Evolutionary conservation across 192 early-diverging fungal species (phyloP).

Genomic region (Entomortierella chlamydospora): DNA sequence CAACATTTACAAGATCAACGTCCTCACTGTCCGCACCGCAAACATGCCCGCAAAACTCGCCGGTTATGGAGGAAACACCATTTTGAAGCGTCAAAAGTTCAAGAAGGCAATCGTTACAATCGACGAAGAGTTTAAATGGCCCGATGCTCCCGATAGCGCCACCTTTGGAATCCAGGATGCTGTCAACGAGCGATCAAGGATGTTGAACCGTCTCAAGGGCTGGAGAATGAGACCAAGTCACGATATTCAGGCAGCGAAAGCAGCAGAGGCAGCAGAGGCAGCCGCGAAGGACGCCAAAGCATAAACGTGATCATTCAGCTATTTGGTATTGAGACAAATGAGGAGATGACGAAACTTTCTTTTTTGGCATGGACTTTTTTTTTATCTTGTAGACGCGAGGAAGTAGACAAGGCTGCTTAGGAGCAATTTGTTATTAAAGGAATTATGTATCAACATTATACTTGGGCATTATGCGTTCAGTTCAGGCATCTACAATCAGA

Average conservation of each 20-base stretch:
- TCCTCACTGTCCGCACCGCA: constrained; percentile 91
- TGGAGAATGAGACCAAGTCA: constrained; percentile 63
- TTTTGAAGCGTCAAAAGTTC: constrained; percentile 54
- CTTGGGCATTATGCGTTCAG: too few relatives aligned
- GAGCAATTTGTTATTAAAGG: not conserved
- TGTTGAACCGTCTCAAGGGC: constrained; percentile 63
- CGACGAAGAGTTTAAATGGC: constrained; percentile 62
- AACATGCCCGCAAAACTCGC: constrained; percentile 79
- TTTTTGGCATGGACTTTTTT: not conserved
- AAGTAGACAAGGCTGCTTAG: not conserved
- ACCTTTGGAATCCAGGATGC: constrained; percentile 58
- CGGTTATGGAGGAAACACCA: constrained; percentile 49
- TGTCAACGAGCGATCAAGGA: constrained; percentile 53
- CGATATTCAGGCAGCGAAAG: constrained; percentile 50
- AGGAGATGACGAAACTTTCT: not conserved
- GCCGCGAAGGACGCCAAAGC: constrained; percentile 50
- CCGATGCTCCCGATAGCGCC: constrained; percentile 54
- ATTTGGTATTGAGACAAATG: too few relatives aligned
- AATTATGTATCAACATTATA: not conserved
- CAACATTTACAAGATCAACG: constrained; percentile 84
- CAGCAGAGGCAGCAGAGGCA: constrained; percentile 24
- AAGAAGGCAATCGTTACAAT: constrained; percentile 74
- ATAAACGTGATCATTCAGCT: constrained; percentile 21
- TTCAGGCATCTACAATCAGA: not conserved
- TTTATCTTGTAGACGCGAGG: not conserved